Conservation (phyloP, 306 rosid species). For the Betula pendula region DNA sequence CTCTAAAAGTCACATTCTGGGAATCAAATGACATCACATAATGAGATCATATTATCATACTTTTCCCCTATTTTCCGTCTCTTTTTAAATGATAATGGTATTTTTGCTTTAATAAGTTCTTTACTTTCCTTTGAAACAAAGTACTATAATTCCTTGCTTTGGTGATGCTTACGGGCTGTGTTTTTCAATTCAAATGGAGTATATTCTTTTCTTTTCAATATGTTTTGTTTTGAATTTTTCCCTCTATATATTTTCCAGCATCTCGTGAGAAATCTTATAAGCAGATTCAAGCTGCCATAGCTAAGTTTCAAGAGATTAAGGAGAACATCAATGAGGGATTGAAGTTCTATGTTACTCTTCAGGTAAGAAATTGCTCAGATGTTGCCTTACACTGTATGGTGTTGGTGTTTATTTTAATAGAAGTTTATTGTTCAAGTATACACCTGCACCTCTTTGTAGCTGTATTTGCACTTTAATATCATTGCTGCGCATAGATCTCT, state of each 20-base stretch:
- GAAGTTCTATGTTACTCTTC: conserved; percentile 86
- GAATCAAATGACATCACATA: background rate
- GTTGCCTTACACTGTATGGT: conserved; percentile 18
- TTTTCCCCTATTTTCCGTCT: background rate
- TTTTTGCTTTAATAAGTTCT: background rate
- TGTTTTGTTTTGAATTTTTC: conserved; percentile 28
- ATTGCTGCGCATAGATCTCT: background rate
- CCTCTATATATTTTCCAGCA: conserved; percentile 46
- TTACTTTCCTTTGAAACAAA: background rate
- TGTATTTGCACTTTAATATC: background rate
- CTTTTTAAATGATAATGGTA: background rate
- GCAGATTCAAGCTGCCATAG: conserved; percentile 95
- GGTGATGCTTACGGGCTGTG: background rate
- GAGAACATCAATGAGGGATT: conserved; percentile 93
- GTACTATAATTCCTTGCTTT: background rate
- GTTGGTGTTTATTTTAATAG: background rate
- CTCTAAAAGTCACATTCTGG: conserved; percentile 6
- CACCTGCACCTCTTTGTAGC: background rate
- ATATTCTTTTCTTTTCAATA: background rate
- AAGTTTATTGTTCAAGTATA: conserved; percentile 1
- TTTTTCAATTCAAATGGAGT: conserved; percentile 8
- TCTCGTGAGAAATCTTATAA: conserved; percentile 91
- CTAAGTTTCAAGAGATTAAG: conserved; percentile 85
- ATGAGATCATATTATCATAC: background rate
- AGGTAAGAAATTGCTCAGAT: conserved; percentile 46